Evolutionary conservation across 2,329 filamentous ascomycete species (phyloP).

Genomic region (Aspergillus glaucus): DNA sequence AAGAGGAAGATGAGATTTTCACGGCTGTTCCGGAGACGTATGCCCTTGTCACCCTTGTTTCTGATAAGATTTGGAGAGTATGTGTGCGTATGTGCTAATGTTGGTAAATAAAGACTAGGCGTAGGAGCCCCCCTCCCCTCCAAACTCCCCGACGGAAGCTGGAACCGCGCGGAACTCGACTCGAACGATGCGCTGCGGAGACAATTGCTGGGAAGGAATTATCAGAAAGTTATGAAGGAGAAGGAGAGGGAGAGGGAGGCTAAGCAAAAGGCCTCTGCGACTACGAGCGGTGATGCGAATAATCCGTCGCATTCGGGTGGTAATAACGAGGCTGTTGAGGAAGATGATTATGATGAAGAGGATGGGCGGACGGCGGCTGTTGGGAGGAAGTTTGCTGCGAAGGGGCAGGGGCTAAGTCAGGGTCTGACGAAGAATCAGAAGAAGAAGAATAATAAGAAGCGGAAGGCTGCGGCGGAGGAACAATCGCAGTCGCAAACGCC

Average conservation of each 20-base stretch:
- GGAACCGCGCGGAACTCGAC: conserved; percentile 34
- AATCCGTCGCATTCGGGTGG: conserved; percentile 13
- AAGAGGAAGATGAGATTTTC: conserved; percentile 51
- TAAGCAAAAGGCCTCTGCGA: conserved; percentile 2
- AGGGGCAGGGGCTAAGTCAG: background rate
- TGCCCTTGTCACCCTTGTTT: conserved; percentile 9
- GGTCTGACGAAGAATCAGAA: background rate
- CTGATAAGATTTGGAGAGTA: background rate
- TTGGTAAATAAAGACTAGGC: conserved; percentile 33
- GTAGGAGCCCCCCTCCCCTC: conserved; percentile 43
- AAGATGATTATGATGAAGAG: conserved; percentile 34
- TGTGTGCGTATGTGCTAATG: background rate
- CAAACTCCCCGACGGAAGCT: conserved; percentile 34
- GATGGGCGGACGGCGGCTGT: conserved; percentile 38
- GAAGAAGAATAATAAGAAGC: conserved; percentile 15
- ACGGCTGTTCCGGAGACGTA: conserved; percentile 50
- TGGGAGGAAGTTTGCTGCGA: conserved; percentile 15
- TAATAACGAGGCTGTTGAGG: conserved; percentile 20
- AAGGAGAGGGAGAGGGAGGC: conserved; percentile 27
- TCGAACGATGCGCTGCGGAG: conserved; percentile 41
- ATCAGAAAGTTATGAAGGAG: conserved; percentile 35
- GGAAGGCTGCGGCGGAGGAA: conserved; percentile 3
- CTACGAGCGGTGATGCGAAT: background rate
- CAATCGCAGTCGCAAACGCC: background rate
- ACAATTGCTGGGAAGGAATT: conserved; percentile 41